A percentile compares a stretch with the other conserved stretches of the same genome.
Conservation (phyloP, 75 land plant genomes). For the Chamaecyparis obtusa region DNA sequence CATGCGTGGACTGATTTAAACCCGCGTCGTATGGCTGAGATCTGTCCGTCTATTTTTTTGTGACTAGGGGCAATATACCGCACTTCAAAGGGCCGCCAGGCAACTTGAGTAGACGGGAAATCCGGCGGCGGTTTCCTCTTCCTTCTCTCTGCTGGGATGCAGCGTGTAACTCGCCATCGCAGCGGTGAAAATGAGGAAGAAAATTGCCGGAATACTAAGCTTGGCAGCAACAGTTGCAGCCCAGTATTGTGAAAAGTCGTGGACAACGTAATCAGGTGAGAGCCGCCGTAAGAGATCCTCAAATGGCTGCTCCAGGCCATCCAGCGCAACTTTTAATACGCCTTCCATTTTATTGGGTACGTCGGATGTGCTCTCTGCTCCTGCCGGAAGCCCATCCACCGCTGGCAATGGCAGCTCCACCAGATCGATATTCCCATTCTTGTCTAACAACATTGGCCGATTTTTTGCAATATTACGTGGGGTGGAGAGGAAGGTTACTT, state of each 20-base stretch:
- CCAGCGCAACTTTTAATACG: constrained; percentile 22
- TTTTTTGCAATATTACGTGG: no score
- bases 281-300: no score
- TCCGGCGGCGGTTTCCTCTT: not conserved
- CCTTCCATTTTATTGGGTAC: not conserved
- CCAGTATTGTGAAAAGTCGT: no score
- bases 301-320: no score
- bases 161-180: not conserved
- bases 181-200: not conserved
- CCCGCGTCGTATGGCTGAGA: no score
- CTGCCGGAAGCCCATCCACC: no score
- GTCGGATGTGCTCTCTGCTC: no score
- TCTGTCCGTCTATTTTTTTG: not conserved
- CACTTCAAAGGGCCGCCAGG: not conserved
- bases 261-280: no score
- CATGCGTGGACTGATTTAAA: not conserved
- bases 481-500: no score
- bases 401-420: no score
- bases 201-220: not conserved
- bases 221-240: not conserved
- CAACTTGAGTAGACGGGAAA: not conserved
- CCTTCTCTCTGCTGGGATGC: not conserved
- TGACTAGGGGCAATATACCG: not conserved
- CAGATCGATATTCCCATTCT: no score
- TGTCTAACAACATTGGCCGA: no score